These are phyloP conservation scores for Gnomoniopsis sp. DNA, from an alignment of 2,329 filamentous ascomycete species.

Conservation along the genomic window DNA sequence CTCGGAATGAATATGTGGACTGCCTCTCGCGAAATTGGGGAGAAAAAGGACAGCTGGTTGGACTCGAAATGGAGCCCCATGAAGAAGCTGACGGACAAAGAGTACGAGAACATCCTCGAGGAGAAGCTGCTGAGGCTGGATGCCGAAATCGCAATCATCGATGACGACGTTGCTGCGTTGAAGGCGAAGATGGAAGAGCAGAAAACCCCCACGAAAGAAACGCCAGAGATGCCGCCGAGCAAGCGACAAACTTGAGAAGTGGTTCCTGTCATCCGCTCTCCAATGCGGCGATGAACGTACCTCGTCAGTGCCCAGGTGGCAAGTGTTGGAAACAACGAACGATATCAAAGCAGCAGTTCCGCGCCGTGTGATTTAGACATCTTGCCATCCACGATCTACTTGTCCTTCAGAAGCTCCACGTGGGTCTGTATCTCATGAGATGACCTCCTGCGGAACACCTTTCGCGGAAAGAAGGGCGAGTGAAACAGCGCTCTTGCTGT, in stretches of 20 bases:
- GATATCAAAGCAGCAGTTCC: too few relatives aligned
- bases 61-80: constrained; percentile 72
- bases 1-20: constrained; percentile 20
- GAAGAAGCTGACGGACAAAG: constrained; percentile 63
- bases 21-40: neutral
- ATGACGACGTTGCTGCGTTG: constrained; percentile 64
- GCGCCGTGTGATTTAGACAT: too few relatives aligned
- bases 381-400: too few relatives aligned
- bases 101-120: constrained; percentile 67
- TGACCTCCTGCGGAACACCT: too few relatives aligned
- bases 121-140: constrained; percentile 71
- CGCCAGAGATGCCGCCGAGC: neutral
- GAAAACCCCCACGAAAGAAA: neutral
- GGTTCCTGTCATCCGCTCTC: neutral
- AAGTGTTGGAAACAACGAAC: too few relatives aligned
- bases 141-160: constrained; percentile 73
- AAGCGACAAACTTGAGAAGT: neutral
- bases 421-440: too few relatives aligned
- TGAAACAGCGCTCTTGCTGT: too few relatives aligned
- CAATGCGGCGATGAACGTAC: too few relatives aligned
- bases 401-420: too few relatives aligned
- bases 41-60: constrained; percentile 30
- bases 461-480: too few relatives aligned
- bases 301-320: too few relatives aligned
- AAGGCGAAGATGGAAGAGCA: constrained; percentile 20